Base-by-base conservation (phyloP, 2,329 filamentous ascomycete species). In the Aciculosporium take region DNA sequence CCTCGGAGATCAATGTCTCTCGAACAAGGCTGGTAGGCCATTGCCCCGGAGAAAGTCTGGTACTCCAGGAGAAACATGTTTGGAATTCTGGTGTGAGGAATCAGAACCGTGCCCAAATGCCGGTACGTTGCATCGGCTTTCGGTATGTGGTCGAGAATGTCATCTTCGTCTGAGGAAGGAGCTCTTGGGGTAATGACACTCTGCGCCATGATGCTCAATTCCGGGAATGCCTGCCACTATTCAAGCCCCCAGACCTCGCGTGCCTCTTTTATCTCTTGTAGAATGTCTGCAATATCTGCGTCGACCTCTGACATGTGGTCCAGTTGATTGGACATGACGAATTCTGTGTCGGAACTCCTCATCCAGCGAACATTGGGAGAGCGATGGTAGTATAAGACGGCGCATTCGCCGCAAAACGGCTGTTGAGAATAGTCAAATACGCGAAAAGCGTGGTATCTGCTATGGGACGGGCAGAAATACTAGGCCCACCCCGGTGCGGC, bases 381-480 rank as follows among this genome's bases (percentile, higher is more conserved):
- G 3, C 37, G 21, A 34, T 49, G 18, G 37, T 49, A 58, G 46
- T 53, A 59, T 7, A 59, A 35, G 15, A 51, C 51, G 17, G 58
- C 53, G 31, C 58, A 61, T 40, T 60, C 59, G 46, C 57, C 58
- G 25, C 57, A 61, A 3, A 45, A 39, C 1, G 59, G 58, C 36
- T 61, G 58, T 1, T n/a, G 6, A 5, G 35, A 38, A 10, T 27
- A 20, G 3, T 18, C 9, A 7, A 9, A 24, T 25, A 47, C 36
- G 24, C 43, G 42, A 7, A 61, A 51, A 15, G 51, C 50, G 48
- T 61, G 58, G 29, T 51, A 54, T 13, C 34, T 10, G 10, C 43
- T 40, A 30, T 61, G 58, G 5, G 48, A 33, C 12, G 55, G 53
- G 42, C 59, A 61, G 42, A 51, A 51, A 28, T 59, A 60, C 50